Evolutionary conservation across 495 filamentous ascomycete species (phyloP).

Genomic region (Penicilliopsis zonata): DNA sequence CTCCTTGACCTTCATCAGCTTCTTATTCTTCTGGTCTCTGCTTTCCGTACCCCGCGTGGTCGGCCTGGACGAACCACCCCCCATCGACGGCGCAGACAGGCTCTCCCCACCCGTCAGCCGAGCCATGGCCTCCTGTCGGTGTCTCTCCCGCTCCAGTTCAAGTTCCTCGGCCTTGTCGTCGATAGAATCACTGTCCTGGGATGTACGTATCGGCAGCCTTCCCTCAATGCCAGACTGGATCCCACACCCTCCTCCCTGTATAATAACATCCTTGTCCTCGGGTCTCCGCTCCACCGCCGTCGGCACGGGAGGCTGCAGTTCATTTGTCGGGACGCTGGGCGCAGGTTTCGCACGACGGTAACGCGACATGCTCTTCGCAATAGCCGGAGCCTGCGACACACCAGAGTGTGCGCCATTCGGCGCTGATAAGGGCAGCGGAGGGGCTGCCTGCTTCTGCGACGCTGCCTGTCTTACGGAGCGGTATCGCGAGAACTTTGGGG

Average conservation of each 20-base stretch:
- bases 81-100: slow-evolving; percentile 10
- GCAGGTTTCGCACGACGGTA: slow-evolving; percentile 35
- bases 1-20: slow-evolving; percentile 1
- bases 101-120: slow-evolving; percentile 18
- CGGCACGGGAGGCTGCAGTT: slow-evolving; percentile 14
- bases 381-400: slow-evolving; percentile 14
- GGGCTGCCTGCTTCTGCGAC: slow-evolving; percentile 5
- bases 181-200: not conserved
- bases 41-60: slow-evolving; percentile 6
- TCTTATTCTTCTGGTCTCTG: slow-evolving; percentile 2
- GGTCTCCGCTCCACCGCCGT: too few species aligned
- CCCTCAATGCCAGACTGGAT: too few species aligned
- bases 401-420: not conserved
- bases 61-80: slow-evolving; percentile 9
- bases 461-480: slow-evolving; percentile 19
- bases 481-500: slow-evolving; percentile 26
- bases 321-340: slow-evolving; percentile 8
- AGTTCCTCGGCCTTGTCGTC: slow-evolving; percentile 14
- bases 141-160: slow-evolving; percentile 29
- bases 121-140: slow-evolving; percentile 24
- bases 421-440: not conserved
- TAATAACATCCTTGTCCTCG: too few species aligned
- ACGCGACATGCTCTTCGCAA: slow-evolving; percentile 46
- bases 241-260: too few species aligned
- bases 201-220: not conserved